Evolutionary conservation across 2,329 filamentous ascomycete species (phyloP).

Genomic region (Botrytis fabae): DNA sequence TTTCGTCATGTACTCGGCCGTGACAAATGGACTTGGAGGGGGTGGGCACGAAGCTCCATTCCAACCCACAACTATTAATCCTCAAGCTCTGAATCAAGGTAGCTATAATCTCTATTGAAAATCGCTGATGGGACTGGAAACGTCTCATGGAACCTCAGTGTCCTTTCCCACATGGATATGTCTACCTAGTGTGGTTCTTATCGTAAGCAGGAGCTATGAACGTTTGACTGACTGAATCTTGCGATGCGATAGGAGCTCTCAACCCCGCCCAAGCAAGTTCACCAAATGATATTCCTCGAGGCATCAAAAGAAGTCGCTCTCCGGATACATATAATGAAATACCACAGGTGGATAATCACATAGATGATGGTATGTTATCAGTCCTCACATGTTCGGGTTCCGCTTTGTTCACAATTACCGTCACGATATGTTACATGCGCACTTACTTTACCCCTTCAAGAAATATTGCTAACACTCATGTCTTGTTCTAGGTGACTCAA

Average conservation of each 20-base stretch:
- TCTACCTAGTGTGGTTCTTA: background rate
- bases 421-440: slow-evolving; percentile 37
- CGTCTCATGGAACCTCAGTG: background rate
- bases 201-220: slow-evolving; percentile 1
- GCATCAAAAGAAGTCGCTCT: slow-evolving; percentile 77
- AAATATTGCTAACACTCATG: slow-evolving; percentile 31
- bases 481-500: slow-evolving; percentile 45
- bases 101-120: background rate
- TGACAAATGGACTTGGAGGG: slow-evolving; percentile 25
- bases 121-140: background rate
- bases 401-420: slow-evolving; percentile 30
- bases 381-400: slow-evolving; percentile 22
- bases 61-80: slow-evolving; percentile 24
- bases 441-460: slow-evolving; percentile 26
- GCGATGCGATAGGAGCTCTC: slow-evolving; percentile 33
- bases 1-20: slow-evolving; percentile 25
- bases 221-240: slow-evolving; percentile 4
- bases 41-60: slow-evolving; percentile 22
- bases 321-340: slow-evolving; percentile 59
- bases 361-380: slow-evolving; percentile 71
- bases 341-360: slow-evolving; percentile 54
- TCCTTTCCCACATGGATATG: background rate
- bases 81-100: slow-evolving; percentile 25
- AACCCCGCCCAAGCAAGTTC: slow-evolving; percentile 47
- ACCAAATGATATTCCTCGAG: slow-evolving; percentile 60